A percentile compares a stretch with the other conserved stretches of the same genome.
phyloP scores from a whole-genome alignment of 208 protist species.

The Trichomonas gallinae region DNA sequence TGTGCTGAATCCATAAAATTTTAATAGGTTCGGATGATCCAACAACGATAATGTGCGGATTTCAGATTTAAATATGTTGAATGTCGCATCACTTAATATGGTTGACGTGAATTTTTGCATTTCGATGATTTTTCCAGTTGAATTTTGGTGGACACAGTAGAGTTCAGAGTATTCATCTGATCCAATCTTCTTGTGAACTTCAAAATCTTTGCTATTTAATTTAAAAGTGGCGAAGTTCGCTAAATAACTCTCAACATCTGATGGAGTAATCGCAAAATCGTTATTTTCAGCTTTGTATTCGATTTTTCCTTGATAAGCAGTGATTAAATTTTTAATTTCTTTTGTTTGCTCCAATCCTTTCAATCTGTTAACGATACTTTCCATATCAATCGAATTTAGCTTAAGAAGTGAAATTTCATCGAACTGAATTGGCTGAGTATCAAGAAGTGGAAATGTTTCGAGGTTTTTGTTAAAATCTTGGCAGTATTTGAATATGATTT shows the following conservation, averaged over 20 bases:
- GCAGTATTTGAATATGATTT: not conserved
- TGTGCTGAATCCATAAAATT: not conserved
- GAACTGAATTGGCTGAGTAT: not conserved
- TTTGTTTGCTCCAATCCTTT: not conserved
- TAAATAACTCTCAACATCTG: not conserved
- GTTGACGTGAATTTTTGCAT: not conserved
- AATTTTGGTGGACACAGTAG: not conserved
- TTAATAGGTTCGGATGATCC: not conserved
- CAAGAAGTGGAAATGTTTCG: not conserved
- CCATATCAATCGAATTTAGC: not conserved
- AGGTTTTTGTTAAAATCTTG: not conserved
- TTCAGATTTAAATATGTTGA: not conserved
- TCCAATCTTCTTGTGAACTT: not conserved
- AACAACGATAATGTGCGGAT: not conserved
- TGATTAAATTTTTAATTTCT: not conserved
- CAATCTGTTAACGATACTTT: not conserved
- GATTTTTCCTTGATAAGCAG: not conserved
- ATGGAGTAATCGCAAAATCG: not conserved
- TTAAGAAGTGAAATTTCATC: not conserved
- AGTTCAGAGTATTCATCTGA: not conserved
- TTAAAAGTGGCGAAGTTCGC: not conserved
- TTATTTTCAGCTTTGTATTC: not conserved
- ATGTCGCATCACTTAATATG: not conserved
- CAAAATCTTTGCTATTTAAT: not conserved
- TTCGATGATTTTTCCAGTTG: not conserved